Base-by-base conservation (phyloP, 2,329 filamentous ascomycete species). In the Pestalotiopsis sp. region DNA sequence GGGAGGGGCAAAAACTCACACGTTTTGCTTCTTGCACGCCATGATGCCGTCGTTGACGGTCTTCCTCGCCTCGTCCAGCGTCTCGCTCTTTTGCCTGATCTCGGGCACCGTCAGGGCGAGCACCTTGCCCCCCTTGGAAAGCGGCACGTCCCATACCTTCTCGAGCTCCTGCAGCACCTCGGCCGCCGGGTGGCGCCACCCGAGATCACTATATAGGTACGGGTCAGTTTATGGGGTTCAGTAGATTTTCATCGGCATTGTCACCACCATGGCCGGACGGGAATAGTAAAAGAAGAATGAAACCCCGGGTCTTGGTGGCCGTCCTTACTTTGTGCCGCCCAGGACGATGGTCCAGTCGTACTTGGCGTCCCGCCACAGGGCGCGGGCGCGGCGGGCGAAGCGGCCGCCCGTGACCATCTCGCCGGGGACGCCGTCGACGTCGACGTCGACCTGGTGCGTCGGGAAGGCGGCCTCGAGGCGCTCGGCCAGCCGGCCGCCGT, bases 61-160 rank as follows among this genome's bases (percentile, higher is more conserved):
- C 27, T 82, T 77, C 5, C 87, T 80, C 45, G 73, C 76, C 36
- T 71, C 70, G 20, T 78, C 76, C 23, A 84, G 67, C 25, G 71
- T 71, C n/a, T 74, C 71, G 6, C 70, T 70, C 25, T 72, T 74
- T 27, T 73, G 66, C 6, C 77, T 75, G 31, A 82, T 83, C 71
- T 91, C 89, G 0, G 88, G 88, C 2, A 92, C 82, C 0, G 90
- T 92, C 63, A 92, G 80, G 4, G 89, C 88, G 2, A 92, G 84
- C 9, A 92, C 85, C 69, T 88, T 88, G 72, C 82, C 82, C 12
- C 84, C 83, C 36, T 82, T 81, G 1, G 76, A 74, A 1, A 90
- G 80, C 1, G 86, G 82, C 2, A 87, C 77, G 58, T 82, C 77
- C 84, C 87, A 92, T 49, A 82, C 77, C 11, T 80, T 75, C 70